Conservation (phyloP, 2,329 filamentous ascomycete species). For the Lasiodiplodia sp. region DNA sequence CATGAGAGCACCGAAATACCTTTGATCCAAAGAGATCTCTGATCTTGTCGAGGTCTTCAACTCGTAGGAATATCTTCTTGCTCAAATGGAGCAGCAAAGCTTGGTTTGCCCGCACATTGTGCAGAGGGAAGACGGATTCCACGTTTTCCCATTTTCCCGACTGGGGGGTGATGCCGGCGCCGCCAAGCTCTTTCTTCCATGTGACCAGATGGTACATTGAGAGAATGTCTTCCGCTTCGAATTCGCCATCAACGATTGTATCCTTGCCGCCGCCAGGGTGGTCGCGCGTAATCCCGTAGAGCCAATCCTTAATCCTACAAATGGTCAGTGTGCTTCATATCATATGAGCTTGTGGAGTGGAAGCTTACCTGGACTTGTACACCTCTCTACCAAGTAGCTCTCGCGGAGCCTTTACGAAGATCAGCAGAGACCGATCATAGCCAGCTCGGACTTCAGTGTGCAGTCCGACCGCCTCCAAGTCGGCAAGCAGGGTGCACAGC, state of each 20-base stretch:
- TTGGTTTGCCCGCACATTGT: conserved; percentile 78
- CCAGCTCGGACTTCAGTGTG: conserved; percentile 43
- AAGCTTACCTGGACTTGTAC: conserved; percentile 40
- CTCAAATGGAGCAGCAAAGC: conserved; percentile 78
- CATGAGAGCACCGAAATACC: conserved; percentile 38
- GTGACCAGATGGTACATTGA: conserved; percentile 81
- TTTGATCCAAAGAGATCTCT: conserved; percentile 80
- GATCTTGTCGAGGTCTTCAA: conserved; percentile 74
- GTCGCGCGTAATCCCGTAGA: conserved; percentile 74
- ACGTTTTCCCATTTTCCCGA: conserved; percentile 76
- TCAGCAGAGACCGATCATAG: conserved; percentile 40
- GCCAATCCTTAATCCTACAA: conserved; percentile 79
- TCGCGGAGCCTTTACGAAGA: conserved; percentile 42
- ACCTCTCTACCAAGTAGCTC: conserved; percentile 43
- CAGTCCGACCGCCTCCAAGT: conserved; percentile 40
- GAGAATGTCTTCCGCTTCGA: conserved; percentile 79
- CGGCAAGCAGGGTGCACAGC: conserved; percentile 36
- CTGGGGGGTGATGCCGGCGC: conserved; percentile 77
- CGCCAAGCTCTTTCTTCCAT: conserved; percentile 74
- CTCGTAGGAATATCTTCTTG: conserved; percentile 71
- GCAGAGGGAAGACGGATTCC: conserved; percentile 77
- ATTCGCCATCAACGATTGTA: conserved; percentile 65
- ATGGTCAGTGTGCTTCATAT: background rate
- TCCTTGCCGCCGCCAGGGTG: conserved; percentile 59
- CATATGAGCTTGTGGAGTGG: background rate